Evolutionary conservation across 2,329 filamentous ascomycete genomes (phyloP).

Genomic region (Coniochaeta pulveracea): DNA sequence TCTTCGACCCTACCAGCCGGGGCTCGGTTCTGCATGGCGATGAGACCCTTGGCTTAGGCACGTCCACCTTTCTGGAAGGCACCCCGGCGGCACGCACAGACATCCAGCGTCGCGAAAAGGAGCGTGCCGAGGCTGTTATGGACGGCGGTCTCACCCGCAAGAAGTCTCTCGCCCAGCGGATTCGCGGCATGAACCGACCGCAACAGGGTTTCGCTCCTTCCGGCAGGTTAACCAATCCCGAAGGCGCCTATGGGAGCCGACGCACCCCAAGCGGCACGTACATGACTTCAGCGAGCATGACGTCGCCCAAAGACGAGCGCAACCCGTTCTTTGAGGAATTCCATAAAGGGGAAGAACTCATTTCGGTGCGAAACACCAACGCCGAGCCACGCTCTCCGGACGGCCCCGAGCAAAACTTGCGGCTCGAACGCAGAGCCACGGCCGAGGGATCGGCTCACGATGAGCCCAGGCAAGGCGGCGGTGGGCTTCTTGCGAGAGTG

Average conservation of each 20-base stretch:
- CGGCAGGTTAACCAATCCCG: slow-evolving; percentile 47
- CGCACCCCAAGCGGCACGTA: slow-evolving; percentile 26
- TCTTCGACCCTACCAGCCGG: slow-evolving; percentile 59
- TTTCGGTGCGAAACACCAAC: slow-evolving; percentile 30
- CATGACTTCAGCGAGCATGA: slow-evolving; percentile 16
- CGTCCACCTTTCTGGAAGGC: slow-evolving; percentile 91
- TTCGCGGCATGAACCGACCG: slow-evolving; percentile 72
- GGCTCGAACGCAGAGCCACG: slow-evolving; percentile 57
- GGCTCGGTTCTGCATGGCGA: slow-evolving; percentile 72
- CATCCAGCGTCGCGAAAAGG: slow-evolving; percentile 65
- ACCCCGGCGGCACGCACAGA: slow-evolving; percentile 75
- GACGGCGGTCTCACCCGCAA: slow-evolving; percentile 65
- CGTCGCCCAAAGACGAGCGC: slow-evolving; percentile 32
- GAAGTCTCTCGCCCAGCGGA: slow-evolving; percentile 87
- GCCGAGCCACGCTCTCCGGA: slow-evolving; percentile 47
- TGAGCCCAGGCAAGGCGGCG: slow-evolving; percentile 28
- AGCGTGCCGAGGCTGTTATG: slow-evolving; percentile 44
- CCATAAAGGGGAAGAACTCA: slow-evolving; percentile 40
- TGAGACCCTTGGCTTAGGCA: slow-evolving; percentile 74
- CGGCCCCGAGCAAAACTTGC: slow-evolving; percentile 22
- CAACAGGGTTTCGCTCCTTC: slow-evolving; percentile 48
- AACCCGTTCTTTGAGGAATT: slow-evolving; percentile 85
- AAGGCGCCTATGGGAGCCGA: slow-evolving; percentile 29
- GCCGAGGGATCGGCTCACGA: slow-evolving; percentile 33
- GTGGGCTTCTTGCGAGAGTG: slow-evolving; percentile 66